A percentile compares a stretch with the other conserved stretches of the same genome.
Conservation (phyloP, 208 protist genomes). For the Acanthamoeba sp. region DNA sequence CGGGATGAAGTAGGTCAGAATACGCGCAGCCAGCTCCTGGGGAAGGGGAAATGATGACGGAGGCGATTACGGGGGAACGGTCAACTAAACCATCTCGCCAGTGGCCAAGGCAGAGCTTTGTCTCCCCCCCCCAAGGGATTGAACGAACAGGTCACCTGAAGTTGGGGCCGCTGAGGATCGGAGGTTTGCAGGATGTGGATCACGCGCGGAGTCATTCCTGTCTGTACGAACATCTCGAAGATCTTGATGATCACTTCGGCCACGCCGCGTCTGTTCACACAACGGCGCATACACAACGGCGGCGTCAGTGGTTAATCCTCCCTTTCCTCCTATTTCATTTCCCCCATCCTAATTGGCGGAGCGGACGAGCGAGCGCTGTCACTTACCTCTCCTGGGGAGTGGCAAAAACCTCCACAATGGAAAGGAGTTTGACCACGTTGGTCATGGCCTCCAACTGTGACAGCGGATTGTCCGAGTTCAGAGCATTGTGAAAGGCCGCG, state of each 20-base stretch:
- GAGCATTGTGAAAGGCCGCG: background rate
- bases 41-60: background rate
- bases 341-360: background rate
- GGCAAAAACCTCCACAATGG: constrained; percentile 39
- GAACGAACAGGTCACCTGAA: background rate
- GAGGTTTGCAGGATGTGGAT: constrained; percentile 22
- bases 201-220: background rate
- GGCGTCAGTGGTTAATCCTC: background rate
- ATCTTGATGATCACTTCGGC: constrained; percentile 46
- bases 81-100: too few species aligned
- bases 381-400: constrained; percentile 33
- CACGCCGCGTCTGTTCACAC: background rate
- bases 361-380: background rate
- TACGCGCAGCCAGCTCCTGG: background rate
- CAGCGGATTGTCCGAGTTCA: constrained; percentile 5
- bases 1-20: constrained; percentile 47
- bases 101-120: too few species aligned
- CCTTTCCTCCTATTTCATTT: background rate
- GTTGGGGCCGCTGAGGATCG: background rate
- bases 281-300: background rate
- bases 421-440: background rate
- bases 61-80: too few species aligned
- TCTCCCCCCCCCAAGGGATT: too few species aligned
- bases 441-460: constrained; percentile 38
- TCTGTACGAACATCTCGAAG: constrained; percentile 44